These are phyloP conservation scores for Cyphellophora attinorum DNA, from an alignment of 2,329 filamentous ascomycete species.

Conservation along the genomic window DNA sequence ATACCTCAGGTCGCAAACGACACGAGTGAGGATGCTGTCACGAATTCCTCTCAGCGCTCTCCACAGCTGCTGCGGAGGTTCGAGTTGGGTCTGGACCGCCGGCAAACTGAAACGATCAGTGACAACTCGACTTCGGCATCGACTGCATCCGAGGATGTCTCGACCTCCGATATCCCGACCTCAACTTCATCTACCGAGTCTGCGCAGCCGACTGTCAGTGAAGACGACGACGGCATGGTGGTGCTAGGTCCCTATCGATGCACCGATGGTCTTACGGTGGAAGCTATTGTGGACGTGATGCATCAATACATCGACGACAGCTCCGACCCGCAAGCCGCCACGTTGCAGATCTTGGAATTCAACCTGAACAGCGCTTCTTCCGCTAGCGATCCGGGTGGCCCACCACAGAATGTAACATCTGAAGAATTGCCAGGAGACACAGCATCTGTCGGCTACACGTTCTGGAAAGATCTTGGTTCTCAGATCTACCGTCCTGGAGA, in stretches of 20 bases:
- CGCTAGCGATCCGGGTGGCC: conserved; percentile 29
- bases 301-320: conserved; percentile 45
- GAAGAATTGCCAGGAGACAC: conserved; percentile 33
- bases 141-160: not conserved
- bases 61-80: not conserved
- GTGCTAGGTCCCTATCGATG: conserved; percentile 48
- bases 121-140: conserved; percentile 1
- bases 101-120: conserved; percentile 2
- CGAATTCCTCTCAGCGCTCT: not conserved
- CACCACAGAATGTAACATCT: conserved; percentile 31
- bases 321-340: conserved; percentile 45
- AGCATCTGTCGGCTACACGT: conserved; percentile 40
- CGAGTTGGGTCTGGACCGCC: not conserved
- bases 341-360: conserved; percentile 43
- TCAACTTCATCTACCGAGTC: not conserved
- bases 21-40: conserved; percentile 10
- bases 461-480: conserved; percentile 26
- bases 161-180: conserved; percentile 1
- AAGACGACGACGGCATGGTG: conserved; percentile 4
- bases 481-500: conserved; percentile 43
- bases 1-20: conserved; percentile 13
- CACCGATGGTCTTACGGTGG: conserved; percentile 42
- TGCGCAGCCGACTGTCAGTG: conserved; percentile 8
- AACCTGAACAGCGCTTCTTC: conserved; percentile 51
- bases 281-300: conserved; percentile 40